phyloP scores from a whole-genome alignment of 2,329 filamentous ascomycete genomes.

The Aureobasidium sp. region DNA sequence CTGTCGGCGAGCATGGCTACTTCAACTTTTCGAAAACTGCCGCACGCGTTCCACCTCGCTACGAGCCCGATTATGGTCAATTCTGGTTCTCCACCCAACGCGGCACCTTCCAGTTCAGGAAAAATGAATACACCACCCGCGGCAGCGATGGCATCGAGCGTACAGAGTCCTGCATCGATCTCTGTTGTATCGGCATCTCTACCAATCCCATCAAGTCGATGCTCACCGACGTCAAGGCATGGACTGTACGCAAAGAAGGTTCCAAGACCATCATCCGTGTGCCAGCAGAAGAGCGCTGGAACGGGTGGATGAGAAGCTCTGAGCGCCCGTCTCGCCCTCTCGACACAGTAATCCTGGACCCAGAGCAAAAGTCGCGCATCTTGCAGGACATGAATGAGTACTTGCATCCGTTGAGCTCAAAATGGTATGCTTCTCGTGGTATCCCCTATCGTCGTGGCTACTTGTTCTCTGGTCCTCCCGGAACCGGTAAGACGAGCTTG shows the following conservation, averaged over 20 bases:
- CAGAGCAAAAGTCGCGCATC: constrained; percentile 55
- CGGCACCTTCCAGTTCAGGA: constrained; percentile 19
- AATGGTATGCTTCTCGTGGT: constrained; percentile 78
- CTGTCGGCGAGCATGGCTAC: constrained; percentile 32
- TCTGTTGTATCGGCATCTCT: constrained; percentile 40
- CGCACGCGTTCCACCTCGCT: constrained; percentile 39
- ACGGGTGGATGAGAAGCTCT: constrained; percentile 33
- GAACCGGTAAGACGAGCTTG: constrained; percentile 30
- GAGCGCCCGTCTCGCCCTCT: constrained; percentile 60
- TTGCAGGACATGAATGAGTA: constrained; percentile 70
- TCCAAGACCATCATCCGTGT: constrained; percentile 39
- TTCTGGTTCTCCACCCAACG: constrained; percentile 30
- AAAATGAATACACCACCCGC: neutral
- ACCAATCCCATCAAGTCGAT: constrained; percentile 41
- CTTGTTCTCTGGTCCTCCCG: constrained; percentile 61
- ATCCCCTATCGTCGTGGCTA: constrained; percentile 83
- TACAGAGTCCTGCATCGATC: constrained; percentile 23
- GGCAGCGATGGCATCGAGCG: neutral
- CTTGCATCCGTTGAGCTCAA: constrained; percentile 57
- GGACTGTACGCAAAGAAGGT: constrained; percentile 34
- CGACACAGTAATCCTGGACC: constrained; percentile 65
- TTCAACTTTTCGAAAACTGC: constrained; percentile 44
- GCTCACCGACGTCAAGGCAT: constrained; percentile 36
- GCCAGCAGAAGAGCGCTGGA: constrained; percentile 28
- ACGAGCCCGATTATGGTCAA: constrained; percentile 40